Evolutionary conservation across 805 yeast species (phyloP), one percentile per base, ranked within the genome.

Genomic region (Hanseniaspora mollemarum): DNA sequence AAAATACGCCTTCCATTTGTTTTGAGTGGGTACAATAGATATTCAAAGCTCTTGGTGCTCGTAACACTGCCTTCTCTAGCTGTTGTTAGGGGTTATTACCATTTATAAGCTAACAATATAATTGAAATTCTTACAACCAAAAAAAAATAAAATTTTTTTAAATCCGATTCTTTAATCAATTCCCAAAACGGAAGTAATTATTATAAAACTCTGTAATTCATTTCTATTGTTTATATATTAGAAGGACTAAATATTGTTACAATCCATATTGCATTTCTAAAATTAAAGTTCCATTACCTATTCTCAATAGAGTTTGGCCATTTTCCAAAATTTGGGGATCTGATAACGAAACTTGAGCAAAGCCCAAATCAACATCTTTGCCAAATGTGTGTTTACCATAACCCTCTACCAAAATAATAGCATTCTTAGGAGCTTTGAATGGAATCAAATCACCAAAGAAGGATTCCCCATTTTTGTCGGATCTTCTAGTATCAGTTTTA

Each of bases 1-100:
- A 92, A 67, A 74, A 87, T 45, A 90, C 74, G 25, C 96, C 96
- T 66, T 92, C 97, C 98, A 90, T 90, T 49, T 39, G 50, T 49
- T 24, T 15, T 18, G n/a, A n/a, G n/a, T n/a, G n/a, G n/a, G n/a
- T n/a, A n/a, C n/a, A n/a, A n/a, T n/a, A n/a, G n/a, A n/a, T n/a
- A n/a, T n/a, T n/a, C n/a, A n/a, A n/a, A n/a, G n/a, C n/a, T n/a
- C n/a, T n/a, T n/a, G n/a, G n/a, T n/a, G n/a, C n/a, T n/a, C n/a
- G n/a, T n/a, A n/a, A n/a, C n/a, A n/a, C n/a, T n/a, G n/a, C n/a
- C n/a, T n/a, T n/a, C n/a, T n/a, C n/a, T n/a, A n/a, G n/a, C n/a
- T n/a, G n/a, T n/a, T n/a, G n/a, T n/a, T n/a, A n/a, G n/a, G n/a
- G n/a, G n/a, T n/a, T n/a, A n/a, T n/a, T n/a, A n/a, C n/a, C n/a